Conservation (phyloP, 176 grass and related monocot genomes). For the Oryza nivara region DNA sequence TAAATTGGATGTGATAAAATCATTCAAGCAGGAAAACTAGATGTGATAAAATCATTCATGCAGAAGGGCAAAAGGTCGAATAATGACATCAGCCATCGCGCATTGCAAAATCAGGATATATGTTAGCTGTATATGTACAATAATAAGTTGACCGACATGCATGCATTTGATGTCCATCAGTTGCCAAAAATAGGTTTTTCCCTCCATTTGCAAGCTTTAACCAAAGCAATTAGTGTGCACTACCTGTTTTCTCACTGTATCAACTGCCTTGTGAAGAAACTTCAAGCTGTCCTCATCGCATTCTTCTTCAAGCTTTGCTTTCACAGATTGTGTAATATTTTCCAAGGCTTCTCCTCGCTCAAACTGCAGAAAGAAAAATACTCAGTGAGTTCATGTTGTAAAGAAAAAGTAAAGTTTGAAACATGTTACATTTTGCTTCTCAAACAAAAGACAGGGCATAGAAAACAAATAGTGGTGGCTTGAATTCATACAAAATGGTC, state of each 20-base stretch:
- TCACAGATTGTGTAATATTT: constrained; percentile 72
- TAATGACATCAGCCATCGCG: neutral
- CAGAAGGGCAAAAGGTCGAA: neutral
- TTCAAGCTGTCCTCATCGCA: constrained; percentile 89
- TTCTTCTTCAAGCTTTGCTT: constrained; percentile 93
- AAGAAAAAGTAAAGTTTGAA: neutral
- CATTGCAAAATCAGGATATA: neutral
- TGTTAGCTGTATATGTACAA: neutral
- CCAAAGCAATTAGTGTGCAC: neutral
- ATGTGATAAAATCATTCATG: neutral
- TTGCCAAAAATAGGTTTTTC: constrained; percentile 4
- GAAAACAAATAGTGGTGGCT: neutral
- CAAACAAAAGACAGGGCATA: neutral
- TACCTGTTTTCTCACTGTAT: constrained; percentile 95
- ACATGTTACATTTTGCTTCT: constrained; percentile 2
- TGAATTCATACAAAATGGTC: neutral
- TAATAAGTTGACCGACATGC: neutral
- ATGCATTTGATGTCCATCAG: neutral
- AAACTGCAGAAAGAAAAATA: constrained; percentile 67
- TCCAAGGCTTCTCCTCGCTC: constrained; percentile 91
- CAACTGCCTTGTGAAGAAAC: constrained; percentile 82
- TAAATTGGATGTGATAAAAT: neutral
- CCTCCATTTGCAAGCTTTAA: neutral
- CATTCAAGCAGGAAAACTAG: neutral
- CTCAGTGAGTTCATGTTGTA: constrained; percentile 29